phyloP scores from a whole-genome alignment of 2,329 filamentous ascomycete species.

The Venturia pyrina region DNA sequence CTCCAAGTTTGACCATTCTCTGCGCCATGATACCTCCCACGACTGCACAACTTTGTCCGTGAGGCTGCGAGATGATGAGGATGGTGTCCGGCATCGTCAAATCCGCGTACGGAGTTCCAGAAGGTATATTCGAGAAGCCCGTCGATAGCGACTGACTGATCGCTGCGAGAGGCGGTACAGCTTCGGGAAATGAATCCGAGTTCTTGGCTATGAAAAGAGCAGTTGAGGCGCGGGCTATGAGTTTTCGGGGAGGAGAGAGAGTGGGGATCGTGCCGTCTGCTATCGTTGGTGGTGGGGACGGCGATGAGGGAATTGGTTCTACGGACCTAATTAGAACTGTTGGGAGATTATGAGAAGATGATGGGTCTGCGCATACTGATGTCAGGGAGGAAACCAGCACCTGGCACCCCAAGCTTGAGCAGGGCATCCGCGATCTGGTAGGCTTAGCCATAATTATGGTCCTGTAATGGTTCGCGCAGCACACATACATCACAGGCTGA shows the following conservation, averaged over 20 bases:
- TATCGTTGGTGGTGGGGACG: conserved; percentile 5
- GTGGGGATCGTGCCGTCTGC: conserved; percentile 17
- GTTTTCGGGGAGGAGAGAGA: conserved; percentile 18
- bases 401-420: conserved; percentile 55
- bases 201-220: conserved; percentile 52
- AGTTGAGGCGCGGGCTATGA: conserved; percentile 48
- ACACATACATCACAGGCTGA: conserved; percentile 23
- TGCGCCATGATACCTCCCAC: conserved; percentile 69
- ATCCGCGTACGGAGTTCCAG: conserved; percentile 59
- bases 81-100: conserved; percentile 49
- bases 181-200: conserved; percentile 25
- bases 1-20: conserved; percentile 54
- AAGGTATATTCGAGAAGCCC: conserved; percentile 41
- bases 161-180: conserved; percentile 8
- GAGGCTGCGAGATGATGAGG: conserved; percentile 56
- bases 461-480: background rate
- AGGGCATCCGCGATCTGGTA: conserved; percentile 60
- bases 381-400: conserved; percentile 58
- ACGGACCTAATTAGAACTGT: conserved; percentile 22
- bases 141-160: conserved; percentile 11
- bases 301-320: conserved; percentile 17
- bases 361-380: conserved; percentile 32
- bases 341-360: conserved; percentile 13
- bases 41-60: conserved; percentile 56
- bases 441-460: background rate